phyloP scores from a whole-genome alignment of 2,329 filamentous ascomycete species.

The Epicoccum sorghinum region DNA sequence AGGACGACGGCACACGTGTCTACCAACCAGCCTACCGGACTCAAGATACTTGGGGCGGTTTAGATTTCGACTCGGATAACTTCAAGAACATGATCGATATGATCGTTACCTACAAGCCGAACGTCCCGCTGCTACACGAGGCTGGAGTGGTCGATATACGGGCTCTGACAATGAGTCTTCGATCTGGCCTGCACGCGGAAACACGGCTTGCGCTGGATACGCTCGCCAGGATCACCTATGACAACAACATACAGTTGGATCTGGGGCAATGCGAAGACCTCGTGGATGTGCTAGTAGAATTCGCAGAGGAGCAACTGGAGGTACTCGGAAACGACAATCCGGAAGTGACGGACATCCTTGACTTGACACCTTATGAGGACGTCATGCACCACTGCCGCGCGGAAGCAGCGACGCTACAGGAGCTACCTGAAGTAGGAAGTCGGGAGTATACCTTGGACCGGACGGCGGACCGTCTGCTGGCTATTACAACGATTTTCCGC shows the following conservation, averaged over 20 bases:
- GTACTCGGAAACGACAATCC: constrained; percentile 81
- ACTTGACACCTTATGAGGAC: constrained; percentile 86
- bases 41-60: constrained; percentile 37
- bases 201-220: constrained; percentile 89
- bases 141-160: constrained; percentile 89
- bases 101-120: constrained; percentile 72
- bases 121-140: constrained; percentile 75
- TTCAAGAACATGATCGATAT: constrained; percentile 76
- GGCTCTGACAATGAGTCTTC: constrained; percentile 85
- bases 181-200: constrained; percentile 87
- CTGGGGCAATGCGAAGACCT: constrained; percentile 70
- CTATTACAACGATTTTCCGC: constrained; percentile 88
- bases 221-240: constrained; percentile 71
- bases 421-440: constrained; percentile 75
- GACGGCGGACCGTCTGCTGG: constrained; percentile 84
- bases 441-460: constrained; percentile 81
- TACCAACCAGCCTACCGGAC: constrained; percentile 39
- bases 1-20: constrained; percentile 35
- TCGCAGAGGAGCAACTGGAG: constrained; percentile 86
- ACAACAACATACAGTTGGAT: constrained; percentile 41
- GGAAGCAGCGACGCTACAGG: constrained; percentile 74
- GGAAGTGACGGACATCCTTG: constrained; percentile 85
- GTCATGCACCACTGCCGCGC: constrained; percentile 77
- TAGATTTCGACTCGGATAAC: constrained; percentile 55
- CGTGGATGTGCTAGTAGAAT: constrained; percentile 85